Base-by-base conservation (phyloP, 495 filamentous ascomycete species). In the Cryomyces minteri region DNA sequence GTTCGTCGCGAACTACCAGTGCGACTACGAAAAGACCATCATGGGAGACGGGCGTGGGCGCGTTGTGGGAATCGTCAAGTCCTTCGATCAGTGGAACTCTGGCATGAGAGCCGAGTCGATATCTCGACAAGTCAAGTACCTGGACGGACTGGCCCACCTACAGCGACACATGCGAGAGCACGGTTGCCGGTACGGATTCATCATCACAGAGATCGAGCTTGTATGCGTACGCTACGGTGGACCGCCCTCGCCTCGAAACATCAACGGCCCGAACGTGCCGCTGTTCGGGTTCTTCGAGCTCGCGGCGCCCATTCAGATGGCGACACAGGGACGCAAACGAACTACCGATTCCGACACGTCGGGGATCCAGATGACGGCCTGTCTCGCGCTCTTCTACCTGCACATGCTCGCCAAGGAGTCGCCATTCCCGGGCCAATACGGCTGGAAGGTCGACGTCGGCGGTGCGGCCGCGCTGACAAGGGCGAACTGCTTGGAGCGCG, bases 161-260 rank as follows among this genome's bases (percentile, higher is more conserved):
- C 87, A 94, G 59, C 74, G 78, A 39, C 74, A 76, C 58, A 93
- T 94, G 87, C 82, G 87, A 59, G 84, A 90, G 62, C 83, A 93
- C 60, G 79, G 80, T 47, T 88, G 83, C 51, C 79, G 87, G 40
- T 94, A 94, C 59, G 87, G 87, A 31, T 94, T 93, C 67, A 88
- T 94, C 55, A 76, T 94, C 45, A 94, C 84, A 0, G 87, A 94
- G 58, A 93, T 93, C 55, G 87, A 94, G 65, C 79, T 94, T 9
- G 77, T 94, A 31, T 80, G 86, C 56, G 84, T 92, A 0, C 84
- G 87, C 42, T 54, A 52, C 50, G 62, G 61, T 29, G 58, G 58
- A 1, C 51, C 53, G 5, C 18, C 48, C 54, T 25, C 18, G 2
- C 18, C 18, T 25, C 18, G 18, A 25, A 25, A 25, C 18, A 25